Evolutionary conservation across 306 rosid genomes (phyloP).

Genomic region (Amphicarpaea edgeworthii): DNA sequence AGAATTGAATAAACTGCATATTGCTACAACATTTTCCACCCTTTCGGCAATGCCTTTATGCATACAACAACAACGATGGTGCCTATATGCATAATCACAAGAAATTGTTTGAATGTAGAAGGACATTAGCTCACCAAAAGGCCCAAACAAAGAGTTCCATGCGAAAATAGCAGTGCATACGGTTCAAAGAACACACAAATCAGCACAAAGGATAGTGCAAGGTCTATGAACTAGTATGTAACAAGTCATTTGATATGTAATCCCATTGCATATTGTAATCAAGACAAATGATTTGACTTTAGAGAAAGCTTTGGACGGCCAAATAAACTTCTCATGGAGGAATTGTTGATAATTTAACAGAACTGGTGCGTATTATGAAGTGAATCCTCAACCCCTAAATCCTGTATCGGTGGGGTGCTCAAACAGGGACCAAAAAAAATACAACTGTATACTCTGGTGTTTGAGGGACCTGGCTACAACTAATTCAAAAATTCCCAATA

Average conservation of each 20-base stretch:
- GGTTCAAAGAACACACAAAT: slow-evolving; percentile 5
- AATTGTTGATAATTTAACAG: background rate
- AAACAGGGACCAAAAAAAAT: background rate
- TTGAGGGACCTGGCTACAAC: background rate
- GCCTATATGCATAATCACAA: no score
- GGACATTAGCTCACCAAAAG: no score
- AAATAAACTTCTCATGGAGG: background rate
- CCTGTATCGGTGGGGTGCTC: background rate
- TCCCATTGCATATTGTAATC: background rate
- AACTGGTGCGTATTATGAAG: background rate
- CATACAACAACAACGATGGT: no score
- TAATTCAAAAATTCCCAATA: background rate
- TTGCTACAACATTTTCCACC: no score
- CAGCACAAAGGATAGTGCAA: slow-evolving; percentile 1
- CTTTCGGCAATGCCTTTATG: background rate
- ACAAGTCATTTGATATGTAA: background rate
- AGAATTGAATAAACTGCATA: no score
- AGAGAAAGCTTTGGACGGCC: background rate
- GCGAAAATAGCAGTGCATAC: background rate
- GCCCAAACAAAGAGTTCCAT: no score
- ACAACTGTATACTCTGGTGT: background rate
- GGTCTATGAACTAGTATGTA: background rate
- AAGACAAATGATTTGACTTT: background rate
- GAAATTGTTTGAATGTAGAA: no score
- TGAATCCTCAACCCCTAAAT: background rate